phyloP scores from a whole-genome alignment of 345 rosid species.

The Euclidium syriacum region DNA sequence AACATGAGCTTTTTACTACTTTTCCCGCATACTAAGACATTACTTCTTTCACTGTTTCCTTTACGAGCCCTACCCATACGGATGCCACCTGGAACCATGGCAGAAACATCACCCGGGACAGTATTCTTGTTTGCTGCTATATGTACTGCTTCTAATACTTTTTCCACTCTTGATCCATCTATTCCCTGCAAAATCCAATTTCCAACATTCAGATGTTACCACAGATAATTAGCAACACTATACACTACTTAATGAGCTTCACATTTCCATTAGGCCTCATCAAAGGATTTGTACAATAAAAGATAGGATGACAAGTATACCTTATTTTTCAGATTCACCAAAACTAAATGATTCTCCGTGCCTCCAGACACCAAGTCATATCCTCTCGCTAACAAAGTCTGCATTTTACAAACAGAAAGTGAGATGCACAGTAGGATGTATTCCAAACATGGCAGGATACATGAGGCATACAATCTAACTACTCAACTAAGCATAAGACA shows the following conservation, averaged over 20 bases:
- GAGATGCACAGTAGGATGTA: background rate
- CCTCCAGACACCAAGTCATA: constrained; percentile 96
- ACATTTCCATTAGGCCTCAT: background rate
- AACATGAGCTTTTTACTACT: background rate
- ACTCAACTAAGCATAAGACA: background rate
- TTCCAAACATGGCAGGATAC: background rate
- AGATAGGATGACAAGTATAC: constrained; percentile 34
- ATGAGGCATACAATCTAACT: background rate
- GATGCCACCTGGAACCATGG: constrained; percentile 98
- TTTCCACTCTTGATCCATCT: constrained; percentile 96
- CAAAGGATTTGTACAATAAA: background rate
- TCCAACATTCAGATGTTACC: background rate
- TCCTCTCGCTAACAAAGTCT: constrained; percentile 65
- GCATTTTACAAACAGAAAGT: constrained; percentile 18
- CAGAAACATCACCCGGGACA: constrained; percentile 97
- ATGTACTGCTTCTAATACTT: constrained; percentile 83
- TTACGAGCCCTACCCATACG: constrained; percentile 67
- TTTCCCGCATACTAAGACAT: background rate
- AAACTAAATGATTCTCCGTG: constrained; percentile 87
- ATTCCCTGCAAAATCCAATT: constrained; percentile 50
- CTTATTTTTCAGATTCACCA: constrained; percentile 83
- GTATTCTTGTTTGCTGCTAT: constrained; percentile 95
- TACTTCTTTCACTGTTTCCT: background rate
- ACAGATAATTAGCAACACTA: background rate
- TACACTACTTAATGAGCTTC: background rate